Evolutionary conservation across 805 yeast species (phyloP).

Genomic region (Ogataea ganodermae): DNA sequence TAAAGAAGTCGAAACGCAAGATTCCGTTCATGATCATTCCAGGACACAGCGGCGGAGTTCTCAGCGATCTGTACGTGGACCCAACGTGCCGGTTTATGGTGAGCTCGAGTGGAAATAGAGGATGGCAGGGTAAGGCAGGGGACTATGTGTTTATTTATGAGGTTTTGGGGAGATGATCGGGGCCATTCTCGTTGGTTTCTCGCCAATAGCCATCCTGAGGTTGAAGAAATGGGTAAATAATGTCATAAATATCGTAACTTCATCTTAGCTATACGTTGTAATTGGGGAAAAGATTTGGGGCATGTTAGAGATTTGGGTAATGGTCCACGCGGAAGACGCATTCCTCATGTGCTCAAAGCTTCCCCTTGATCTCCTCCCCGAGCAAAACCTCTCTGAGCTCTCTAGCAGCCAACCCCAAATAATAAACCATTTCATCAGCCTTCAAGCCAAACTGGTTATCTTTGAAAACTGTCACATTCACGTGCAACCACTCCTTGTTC

Average conservation of each 20-base stretch:
- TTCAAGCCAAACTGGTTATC: slow-evolving; percentile 57
- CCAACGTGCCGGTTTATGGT: slow-evolving; percentile 86
- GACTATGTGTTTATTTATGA: slow-evolving; percentile 85
- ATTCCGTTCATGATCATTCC: slow-evolving; percentile 90
- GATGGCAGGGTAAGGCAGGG: slow-evolving; percentile 85
- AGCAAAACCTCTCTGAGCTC: slow-evolving; percentile 70
- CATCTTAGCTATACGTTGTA: too few species aligned
- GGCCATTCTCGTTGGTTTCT: too few species aligned
- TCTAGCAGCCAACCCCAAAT: slow-evolving; percentile 74
- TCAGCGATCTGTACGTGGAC: slow-evolving; percentile 78
- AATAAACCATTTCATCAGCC: slow-evolving; percentile 61
- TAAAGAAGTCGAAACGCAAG: slow-evolving; percentile 37
- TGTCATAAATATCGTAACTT: too few species aligned
- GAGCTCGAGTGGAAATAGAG: slow-evolving; percentile 91
- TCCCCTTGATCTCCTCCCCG: slow-evolving; percentile 27
- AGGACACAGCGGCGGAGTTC: slow-evolving; percentile 93
- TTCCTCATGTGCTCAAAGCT: too few species aligned
- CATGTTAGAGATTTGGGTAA: too few species aligned
- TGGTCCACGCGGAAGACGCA: too few species aligned
- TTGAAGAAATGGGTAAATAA: too few species aligned
- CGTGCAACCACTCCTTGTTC: slow-evolving; percentile 79
- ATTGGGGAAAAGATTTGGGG: too few species aligned
- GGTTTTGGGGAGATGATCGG: slow-evolving; percentile 45
- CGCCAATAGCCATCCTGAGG: too few species aligned
- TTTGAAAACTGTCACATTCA: slow-evolving; percentile 78